Evolutionary conservation across 164 flowering plant species (phyloP).

Genomic region (grape (Vitis vinifera)): ASM3070453v1 NC_081807.1:17164501-17165000

Average conservation of each 20-base stretch:
- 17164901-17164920: conserved; percentile 1
- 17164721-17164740: neutral
- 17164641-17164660: neutral
- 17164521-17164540: conserved; percentile 41
- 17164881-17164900: conserved; percentile 53
- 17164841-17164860: conserved; percentile 78
- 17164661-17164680: neutral
- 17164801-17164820: conserved; percentile 50
- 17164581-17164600: conserved; percentile 26
- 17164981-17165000: no score
- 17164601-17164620: conserved; percentile 60
- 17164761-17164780: neutral
- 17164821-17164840: conserved; percentile 77
- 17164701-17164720: neutral
- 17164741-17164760: neutral
- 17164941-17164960: no score
- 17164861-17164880: conserved; percentile 47
- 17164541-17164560: conserved; percentile 46
- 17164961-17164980: no score
- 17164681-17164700: neutral
- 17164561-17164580: conserved; percentile 37
- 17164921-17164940: neutral
- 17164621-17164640: conserved; percentile 13
- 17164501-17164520: conserved; percentile 35
- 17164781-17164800: conserved; percentile 9